Evolutionary conservation across 352 stramenopile species (phyloP).

Genomic region (Poterioochromonas sp.): DNA sequence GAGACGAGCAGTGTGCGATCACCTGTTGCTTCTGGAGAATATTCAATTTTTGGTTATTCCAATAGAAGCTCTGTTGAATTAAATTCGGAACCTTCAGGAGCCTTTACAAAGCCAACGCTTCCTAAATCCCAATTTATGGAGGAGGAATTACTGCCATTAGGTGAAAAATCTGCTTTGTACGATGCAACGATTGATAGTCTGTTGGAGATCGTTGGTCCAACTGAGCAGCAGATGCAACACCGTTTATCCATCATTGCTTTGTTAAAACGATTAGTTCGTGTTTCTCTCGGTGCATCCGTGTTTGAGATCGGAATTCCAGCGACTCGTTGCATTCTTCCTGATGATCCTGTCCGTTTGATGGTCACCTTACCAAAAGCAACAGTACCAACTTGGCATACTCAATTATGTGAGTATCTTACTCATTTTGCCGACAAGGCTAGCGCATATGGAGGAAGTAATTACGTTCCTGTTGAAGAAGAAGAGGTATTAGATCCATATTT

Average conservation of each 20-base stretch:
- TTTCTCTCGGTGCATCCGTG: background rate
- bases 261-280: background rate
- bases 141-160: too few relatives aligned
- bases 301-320: background rate
- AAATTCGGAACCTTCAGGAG: too few relatives aligned
- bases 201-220: background rate
- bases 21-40: too few relatives aligned
- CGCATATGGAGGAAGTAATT: background rate
- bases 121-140: too few relatives aligned
- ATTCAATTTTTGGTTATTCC: too few relatives aligned
- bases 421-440: background rate
- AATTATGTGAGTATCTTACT: background rate
- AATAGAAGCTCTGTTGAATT: too few relatives aligned
- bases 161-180: too few relatives aligned
- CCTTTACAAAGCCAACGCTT: too few relatives aligned
- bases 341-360: background rate
- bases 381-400: background rate
- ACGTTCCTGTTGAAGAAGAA: background rate
- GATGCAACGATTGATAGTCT: background rate
- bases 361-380: background rate
- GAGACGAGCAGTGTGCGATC: too few relatives aligned
- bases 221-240: background rate
- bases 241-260: background rate
- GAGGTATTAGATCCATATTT: background rate
- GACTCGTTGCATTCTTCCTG: slow-evolving; percentile 12